Percentiles rank a stretch among this genome's conserved stretches.
Evolutionary conservation across 2,329 filamentous ascomycete genomes (phyloP).

Genomic region (Pestalotiopsis sp.): DNA sequence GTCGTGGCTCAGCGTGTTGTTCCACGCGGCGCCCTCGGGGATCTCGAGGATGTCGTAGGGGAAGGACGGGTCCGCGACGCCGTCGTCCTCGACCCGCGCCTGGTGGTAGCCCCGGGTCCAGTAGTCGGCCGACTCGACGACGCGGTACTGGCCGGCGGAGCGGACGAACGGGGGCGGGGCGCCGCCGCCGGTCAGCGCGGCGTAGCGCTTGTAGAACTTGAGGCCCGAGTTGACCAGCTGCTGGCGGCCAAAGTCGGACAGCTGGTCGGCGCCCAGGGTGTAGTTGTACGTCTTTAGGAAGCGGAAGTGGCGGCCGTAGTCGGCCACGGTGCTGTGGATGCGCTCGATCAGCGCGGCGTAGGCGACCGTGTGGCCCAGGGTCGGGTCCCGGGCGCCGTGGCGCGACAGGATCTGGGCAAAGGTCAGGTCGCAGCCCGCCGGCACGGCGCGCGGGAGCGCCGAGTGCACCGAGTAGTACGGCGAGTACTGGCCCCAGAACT

Average conservation of each 20-base stretch:
- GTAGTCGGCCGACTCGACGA: conserved; percentile 73
- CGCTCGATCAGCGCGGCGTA: conserved; percentile 67
- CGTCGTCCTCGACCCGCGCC: conserved; percentile 44
- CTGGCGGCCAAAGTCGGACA: conserved; percentile 68
- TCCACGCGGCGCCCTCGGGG: conserved; percentile 64
- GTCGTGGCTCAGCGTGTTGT: conserved; percentile 82
- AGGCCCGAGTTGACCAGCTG: conserved; percentile 75
- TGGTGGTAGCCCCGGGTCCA: conserved; percentile 76
- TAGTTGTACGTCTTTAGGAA: conserved; percentile 77
- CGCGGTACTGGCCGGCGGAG: conserved; percentile 69
- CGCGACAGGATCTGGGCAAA: conserved; percentile 83
- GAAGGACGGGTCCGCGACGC: conserved; percentile 45
- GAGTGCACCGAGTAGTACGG: conserved; percentile 80
- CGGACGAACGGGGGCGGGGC: conserved; percentile 76
- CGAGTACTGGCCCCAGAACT: conserved; percentile 85
- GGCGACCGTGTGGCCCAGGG: conserved; percentile 60
- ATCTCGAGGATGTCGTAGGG: conserved; percentile 65
- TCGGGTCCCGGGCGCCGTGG: conserved; percentile 84
- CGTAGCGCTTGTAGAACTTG: conserved; percentile 76
- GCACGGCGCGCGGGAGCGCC: conserved; percentile 60
- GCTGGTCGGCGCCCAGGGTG: conserved; percentile 66
- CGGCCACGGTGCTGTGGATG: conserved; percentile 59
- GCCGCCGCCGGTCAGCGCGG: conserved; percentile 54
- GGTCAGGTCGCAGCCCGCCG: conserved; percentile 70
- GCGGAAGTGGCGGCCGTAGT: conserved; percentile 63